A percentile compares a stretch with the other conserved stretches of the same genome.
These are phyloP conservation scores for Pseudocercospora ulei DNA, from an alignment of 2,329 filamentous ascomycete species.

Conservation along the genomic window DNA sequence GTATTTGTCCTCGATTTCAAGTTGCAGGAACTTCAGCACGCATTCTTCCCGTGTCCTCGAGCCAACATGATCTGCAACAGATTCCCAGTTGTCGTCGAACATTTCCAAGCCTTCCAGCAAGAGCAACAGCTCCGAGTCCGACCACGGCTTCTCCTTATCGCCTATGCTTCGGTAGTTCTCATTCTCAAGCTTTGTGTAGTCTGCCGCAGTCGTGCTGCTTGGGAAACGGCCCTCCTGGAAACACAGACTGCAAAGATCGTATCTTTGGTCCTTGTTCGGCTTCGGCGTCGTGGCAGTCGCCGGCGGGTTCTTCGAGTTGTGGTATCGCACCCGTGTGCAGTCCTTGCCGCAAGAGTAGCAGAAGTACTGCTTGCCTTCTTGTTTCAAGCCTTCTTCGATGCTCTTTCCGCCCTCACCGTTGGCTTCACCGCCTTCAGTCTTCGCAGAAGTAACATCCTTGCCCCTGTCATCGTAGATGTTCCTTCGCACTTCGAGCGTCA, in stretches of 20 bases:
- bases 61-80: slow-evolving; percentile 83
- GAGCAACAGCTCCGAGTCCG: slow-evolving; percentile 77
- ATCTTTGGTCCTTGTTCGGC: slow-evolving; percentile 53
- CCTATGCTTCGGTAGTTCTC: slow-evolving; percentile 67
- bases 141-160: slow-evolving; percentile 82
- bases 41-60: slow-evolving; percentile 91
- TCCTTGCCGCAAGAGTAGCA: slow-evolving; percentile 90
- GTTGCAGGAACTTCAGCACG: slow-evolving; percentile 87
- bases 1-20: slow-evolving; percentile 97
- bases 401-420: slow-evolving; percentile 65
- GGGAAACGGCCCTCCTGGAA: slow-evolving; percentile 78
- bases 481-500: slow-evolving; percentile 84
- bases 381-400: slow-evolving; percentile 51
- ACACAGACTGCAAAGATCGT: slow-evolving; percentile 85
- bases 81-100: slow-evolving; percentile 92
- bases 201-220: slow-evolving; percentile 62
- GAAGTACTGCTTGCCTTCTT: slow-evolving; percentile 58
- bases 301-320: slow-evolving; percentile 54
- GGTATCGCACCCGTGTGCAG: slow-evolving; percentile 63
- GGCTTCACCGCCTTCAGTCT: slow-evolving; percentile 36
- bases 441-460: slow-evolving; percentile 64
- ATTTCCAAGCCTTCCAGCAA: slow-evolving; percentile 83
- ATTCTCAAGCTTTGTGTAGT: slow-evolving; percentile 85
- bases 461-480: slow-evolving; percentile 92
- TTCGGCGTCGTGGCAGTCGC: slow-evolving; percentile 42